Base-by-base conservation (phyloP, 2,329 filamentous ascomycete genomes). In the Colletotrichum coccodes region DNA sequence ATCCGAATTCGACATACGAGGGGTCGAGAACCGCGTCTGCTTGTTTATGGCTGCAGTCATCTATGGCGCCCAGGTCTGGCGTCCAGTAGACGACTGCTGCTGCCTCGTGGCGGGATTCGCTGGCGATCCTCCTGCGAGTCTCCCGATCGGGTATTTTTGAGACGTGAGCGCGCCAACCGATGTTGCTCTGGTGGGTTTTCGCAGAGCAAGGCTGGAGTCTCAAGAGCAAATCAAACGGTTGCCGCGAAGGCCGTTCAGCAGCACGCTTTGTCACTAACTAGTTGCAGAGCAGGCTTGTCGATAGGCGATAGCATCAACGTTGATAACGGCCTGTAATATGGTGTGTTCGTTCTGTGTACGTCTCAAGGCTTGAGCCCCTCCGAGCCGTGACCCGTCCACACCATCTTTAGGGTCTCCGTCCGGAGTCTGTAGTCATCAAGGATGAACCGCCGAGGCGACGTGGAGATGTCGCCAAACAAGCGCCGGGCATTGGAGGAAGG, bases 401-500 rank as follows among this genome's bases (percentile, higher is more conserved):
- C 40, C 56, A 59, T 36, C 44, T 38, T 9, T 14, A 57, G 18
- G 54, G 5, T 38, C 21, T n/a, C 30, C 38, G 12, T 21, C 36
- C 18, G 23, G 12, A 59, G 38, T 26, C 18, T 38, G 38, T 50
- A 47, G 63, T 49, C 58, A 56, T 50, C 38, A 38, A 56, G 62
- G 56, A 66, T 30, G 58, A 14, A 62, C 21, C 28, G 36, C 63
- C 50, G 54, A 60, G 50, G 30, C n/a, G 11, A 47, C 21, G n/a
- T 44, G 54, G 54, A 59, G 34, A 61, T 34, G 46, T 64, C 66
- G 60, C 61, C 47, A 70, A 60, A 64, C 58, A 70, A 71, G 67
- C 70, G 66, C 70, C 67, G 53, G 57, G 66, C 62, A 71, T 63
- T 65, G 36, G 62, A 58, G 46, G 65, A 52, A 60, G 32, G 58